Conservation (phyloP, 768 basidiomycete genomes). For the Trametes sanguinea region DNA sequence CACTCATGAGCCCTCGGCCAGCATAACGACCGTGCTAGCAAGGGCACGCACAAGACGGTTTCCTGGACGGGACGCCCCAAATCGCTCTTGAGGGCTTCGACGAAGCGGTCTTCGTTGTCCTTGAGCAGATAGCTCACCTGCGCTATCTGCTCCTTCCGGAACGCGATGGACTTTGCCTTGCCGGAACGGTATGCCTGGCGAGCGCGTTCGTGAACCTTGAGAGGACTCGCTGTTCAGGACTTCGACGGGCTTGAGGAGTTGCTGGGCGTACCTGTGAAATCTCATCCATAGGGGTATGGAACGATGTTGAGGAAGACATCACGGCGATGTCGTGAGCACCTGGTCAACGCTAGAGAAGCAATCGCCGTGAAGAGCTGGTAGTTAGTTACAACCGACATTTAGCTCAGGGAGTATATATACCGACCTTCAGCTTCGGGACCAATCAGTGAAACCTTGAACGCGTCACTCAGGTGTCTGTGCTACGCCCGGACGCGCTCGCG, state of each 20-base stretch:
- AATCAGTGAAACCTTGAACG: no score
- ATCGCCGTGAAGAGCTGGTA: no score
- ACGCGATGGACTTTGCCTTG: slow-evolving; percentile 62
- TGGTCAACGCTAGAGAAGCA: no score
- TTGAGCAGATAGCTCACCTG: slow-evolving; percentile 71
- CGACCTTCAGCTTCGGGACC: no score
- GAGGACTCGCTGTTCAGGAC: background rate
- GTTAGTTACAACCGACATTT: no score
- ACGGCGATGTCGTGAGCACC: no score
- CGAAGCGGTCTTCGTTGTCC: slow-evolving; percentile 66
- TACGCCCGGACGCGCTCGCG: no score
- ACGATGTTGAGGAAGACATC: no score
- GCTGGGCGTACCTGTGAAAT: background rate
- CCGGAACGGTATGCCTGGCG: slow-evolving; percentile 60
- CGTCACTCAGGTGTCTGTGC: no score
- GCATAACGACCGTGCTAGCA: background rate
- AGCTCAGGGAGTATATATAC: no score
- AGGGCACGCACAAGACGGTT: slow-evolving; percentile 45
- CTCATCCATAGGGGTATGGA: background rate
- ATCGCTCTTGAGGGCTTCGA: slow-evolving; percentile 59
- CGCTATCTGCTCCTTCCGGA: slow-evolving; percentile 75
- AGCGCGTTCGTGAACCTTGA: slow-evolving; percentile 57
- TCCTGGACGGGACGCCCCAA: slow-evolving; percentile 66
- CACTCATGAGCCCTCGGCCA: background rate
- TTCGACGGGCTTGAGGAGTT: background rate